These are phyloP conservation scores for Termitomyces sp. DNA, from an alignment of 768 basidiomycete species.

Conservation along the genomic window DNA sequence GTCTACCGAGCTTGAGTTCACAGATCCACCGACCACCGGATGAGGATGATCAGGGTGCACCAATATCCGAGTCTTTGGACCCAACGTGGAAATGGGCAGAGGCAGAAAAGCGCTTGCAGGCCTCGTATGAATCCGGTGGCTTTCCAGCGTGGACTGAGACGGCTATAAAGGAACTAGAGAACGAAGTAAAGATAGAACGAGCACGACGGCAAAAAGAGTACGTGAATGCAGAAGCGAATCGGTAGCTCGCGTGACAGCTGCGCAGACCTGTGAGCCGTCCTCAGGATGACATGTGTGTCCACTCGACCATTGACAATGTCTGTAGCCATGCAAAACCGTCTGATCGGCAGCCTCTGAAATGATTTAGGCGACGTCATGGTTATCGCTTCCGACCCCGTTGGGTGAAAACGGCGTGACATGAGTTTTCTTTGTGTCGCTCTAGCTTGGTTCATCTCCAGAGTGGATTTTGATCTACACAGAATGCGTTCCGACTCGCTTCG, in stretches of 20 bases:
- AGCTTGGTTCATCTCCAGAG: not conserved
- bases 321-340: not conserved
- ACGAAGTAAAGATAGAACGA: constrained; percentile 48
- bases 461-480: not conserved
- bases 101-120: constrained; percentile 46
- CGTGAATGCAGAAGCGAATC: not conserved
- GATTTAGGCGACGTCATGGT: not conserved
- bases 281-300: not conserved
- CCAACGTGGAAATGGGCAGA: constrained; percentile 44
- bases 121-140: constrained; percentile 56
- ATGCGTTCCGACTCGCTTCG: not conserved
- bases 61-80: constrained; percentile 9
- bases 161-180: constrained; percentile 51
- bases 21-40: constrained; percentile 44
- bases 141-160: constrained; percentile 48
- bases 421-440: not conserved
- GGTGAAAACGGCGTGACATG: not conserved
- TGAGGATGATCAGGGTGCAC: constrained; percentile 21
- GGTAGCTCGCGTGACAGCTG: not conserved
- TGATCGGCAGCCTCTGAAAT: not conserved
- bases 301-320: not conserved
- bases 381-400: not conserved
- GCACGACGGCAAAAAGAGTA: constrained; percentile 24
- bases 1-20: constrained; percentile 44
- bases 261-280: not conserved